Percentiles rank a stretch among this genome's conserved stretches.
phyloP scores from a whole-genome alignment of 2,329 filamentous ascomycete species.

The Penicillium sp. region DNA sequence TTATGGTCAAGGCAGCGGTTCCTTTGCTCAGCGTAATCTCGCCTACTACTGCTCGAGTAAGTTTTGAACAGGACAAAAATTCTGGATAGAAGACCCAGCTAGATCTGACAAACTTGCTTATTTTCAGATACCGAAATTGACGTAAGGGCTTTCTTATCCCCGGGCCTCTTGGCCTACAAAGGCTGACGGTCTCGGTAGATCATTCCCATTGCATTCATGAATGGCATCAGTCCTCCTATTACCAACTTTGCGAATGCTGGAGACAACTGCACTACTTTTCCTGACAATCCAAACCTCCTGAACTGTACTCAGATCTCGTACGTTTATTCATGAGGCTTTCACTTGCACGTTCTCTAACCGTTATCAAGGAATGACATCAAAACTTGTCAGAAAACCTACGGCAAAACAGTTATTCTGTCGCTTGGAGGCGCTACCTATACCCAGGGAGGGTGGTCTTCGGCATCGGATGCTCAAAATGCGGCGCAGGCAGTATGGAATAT shows the following conservation, averaged over 20 bases:
- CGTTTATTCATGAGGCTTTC: conserved; percentile 38
- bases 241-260: conserved; percentile 64
- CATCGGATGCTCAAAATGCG: conserved; percentile 53
- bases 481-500: conserved; percentile 67
- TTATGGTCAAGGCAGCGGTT: conserved; percentile 44
- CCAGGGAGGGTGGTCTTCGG: conserved; percentile 63
- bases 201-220: conserved; percentile 66
- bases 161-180: neutral
- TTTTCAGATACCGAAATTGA: conserved; percentile 21
- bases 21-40: conserved; percentile 56
- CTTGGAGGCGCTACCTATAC: conserved; percentile 69
- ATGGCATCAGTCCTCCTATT: conserved; percentile 45
- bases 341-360: conserved; percentile 7
- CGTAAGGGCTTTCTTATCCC: conserved; percentile 4
- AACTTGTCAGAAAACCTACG: conserved; percentile 61
- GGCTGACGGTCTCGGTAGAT: conserved; percentile 45
- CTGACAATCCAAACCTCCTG: conserved; percentile 55
- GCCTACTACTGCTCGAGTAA: conserved; percentile 60
- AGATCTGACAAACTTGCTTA: neutral
- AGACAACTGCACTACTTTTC: conserved; percentile 60
- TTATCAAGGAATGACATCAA: conserved; percentile 45
- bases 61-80: conserved; percentile 21
- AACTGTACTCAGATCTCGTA: conserved; percentile 64
- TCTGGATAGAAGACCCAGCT: neutral
- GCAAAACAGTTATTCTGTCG: conserved; percentile 71